Conservation (phyloP, 345 rosid genomes). For the Lepidium sativum region DNA sequence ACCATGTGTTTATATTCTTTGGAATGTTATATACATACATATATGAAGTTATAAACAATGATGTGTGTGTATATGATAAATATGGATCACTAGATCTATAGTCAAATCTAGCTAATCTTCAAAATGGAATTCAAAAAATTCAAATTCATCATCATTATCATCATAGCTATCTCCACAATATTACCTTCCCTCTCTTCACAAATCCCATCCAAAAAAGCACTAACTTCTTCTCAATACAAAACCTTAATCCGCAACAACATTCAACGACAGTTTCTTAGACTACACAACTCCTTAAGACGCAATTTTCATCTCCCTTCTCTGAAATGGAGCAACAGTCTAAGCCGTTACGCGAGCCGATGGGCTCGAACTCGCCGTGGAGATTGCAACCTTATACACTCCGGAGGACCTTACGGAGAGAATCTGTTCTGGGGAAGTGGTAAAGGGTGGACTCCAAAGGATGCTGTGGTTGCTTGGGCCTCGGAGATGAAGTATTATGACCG, state of each 20-base stretch:
- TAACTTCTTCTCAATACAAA: conserved; percentile 8
- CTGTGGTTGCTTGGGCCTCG: conserved; percentile 48
- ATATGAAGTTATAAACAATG: not conserved
- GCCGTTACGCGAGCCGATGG: conserved; percentile 39
- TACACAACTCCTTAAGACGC: conserved; percentile 41
- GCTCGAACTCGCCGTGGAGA: conserved; percentile 33
- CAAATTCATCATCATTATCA: not conserved
- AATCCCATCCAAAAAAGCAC: not conserved
- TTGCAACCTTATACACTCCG: conserved; percentile 45
- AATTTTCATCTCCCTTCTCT: conserved; percentile 44
- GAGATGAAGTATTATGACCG: conserved; percentile 40
- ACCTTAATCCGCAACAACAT: conserved; percentile 2
- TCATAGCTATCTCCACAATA: not conserved
- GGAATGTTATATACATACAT: conserved; percentile 1
- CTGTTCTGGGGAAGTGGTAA: conserved; percentile 56
- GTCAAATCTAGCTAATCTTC: conserved; percentile 16
- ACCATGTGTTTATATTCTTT: conserved; percentile 27
- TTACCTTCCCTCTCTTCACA: not conserved
- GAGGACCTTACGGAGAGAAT: conserved; percentile 49
- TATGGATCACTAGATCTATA: conserved; percentile 5
- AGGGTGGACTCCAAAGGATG: conserved; percentile 39
- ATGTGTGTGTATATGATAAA: conserved; percentile 2
- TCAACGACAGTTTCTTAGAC: conserved; percentile 33
- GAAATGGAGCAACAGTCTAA: conserved; percentile 48
- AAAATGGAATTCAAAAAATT: conserved; percentile 14